Evolutionary conservation across 2,329 filamentous ascomycete genomes (phyloP).

Genomic region (Drechslerella coelobrocha): DNA sequence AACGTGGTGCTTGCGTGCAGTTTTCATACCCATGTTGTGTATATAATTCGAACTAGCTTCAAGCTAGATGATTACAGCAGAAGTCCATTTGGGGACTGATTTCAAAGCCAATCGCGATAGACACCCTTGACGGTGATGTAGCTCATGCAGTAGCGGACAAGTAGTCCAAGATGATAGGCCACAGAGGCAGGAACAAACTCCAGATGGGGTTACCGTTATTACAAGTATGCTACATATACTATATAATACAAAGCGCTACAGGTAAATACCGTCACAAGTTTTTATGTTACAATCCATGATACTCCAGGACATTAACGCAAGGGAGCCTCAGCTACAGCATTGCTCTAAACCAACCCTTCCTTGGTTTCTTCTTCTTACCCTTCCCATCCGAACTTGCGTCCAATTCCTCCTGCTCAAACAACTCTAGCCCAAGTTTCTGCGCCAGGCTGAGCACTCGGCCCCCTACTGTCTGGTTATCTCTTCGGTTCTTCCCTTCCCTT

Average conservation of each 20-base stretch:
- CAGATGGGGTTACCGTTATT: neutral
- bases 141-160: too few relatives aligned
- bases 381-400: conserved; percentile 28
- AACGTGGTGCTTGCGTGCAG: too few relatives aligned
- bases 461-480: conserved; percentile 90
- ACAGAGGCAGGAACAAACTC: too few relatives aligned
- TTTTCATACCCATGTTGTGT: too few relatives aligned
- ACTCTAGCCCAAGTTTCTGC: conserved; percentile 72
- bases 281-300: neutral
- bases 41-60: too few relatives aligned
- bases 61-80: too few relatives aligned
- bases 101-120: too few relatives aligned
- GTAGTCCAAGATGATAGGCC: neutral
- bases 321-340: conserved; percentile 30
- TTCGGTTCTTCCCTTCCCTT: conserved; percentile 90
- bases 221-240: neutral
- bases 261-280: conserved; percentile 28
- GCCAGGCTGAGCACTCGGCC: conserved; percentile 79
- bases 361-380: conserved; percentile 34
- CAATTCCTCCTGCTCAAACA: conserved; percentile 69
- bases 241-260: conserved; percentile 2
- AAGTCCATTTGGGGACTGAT: too few relatives aligned
- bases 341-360: conserved; percentile 44
- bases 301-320: neutral
- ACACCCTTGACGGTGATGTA: too few relatives aligned